phyloP scores from a whole-genome alignment of 805 yeast species.

The Ogataea chonburiensis region DNA sequence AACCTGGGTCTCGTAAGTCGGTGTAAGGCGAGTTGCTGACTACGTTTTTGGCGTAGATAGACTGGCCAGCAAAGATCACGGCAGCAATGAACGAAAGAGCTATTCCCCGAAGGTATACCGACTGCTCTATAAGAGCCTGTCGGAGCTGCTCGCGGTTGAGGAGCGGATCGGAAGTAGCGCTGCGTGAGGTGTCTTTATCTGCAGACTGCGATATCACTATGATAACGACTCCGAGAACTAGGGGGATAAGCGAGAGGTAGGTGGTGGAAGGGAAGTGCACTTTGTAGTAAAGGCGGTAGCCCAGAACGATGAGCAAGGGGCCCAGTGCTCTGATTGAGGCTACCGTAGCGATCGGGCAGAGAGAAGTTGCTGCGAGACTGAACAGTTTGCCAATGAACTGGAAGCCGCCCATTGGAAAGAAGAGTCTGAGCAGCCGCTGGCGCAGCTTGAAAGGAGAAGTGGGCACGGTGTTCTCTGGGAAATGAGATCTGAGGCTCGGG shows the following conservation, averaged over 20 bases:
- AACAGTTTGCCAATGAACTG: conserved; percentile 65
- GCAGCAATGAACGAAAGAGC: conserved; percentile 66
- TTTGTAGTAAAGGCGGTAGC: conserved; percentile 52
- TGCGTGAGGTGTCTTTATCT: conserved; percentile 17
- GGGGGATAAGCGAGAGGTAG: conserved; percentile 50
- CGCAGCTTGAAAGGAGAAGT: conserved; percentile 29
- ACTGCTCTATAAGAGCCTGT: conserved; percentile 8
- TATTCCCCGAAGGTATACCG: conserved; percentile 55
- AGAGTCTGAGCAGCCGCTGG: conserved; percentile 44
- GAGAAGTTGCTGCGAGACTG: conserved; percentile 61
- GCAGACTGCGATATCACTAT: conserved; percentile 39
- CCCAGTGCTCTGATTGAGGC: conserved; percentile 69
- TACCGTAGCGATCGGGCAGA: conserved; percentile 66
- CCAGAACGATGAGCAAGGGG: conserved; percentile 57
- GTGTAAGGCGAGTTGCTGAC: conserved; percentile 42
- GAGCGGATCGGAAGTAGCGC: conserved; percentile 17
- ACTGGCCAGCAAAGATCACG: conserved; percentile 77
- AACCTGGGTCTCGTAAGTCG: conserved; percentile 17
- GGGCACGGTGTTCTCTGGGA: conserved; percentile 60
- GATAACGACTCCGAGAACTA: conserved; percentile 52
- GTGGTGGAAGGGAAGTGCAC: conserved; percentile 50
- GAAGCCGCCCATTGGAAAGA: conserved; percentile 63
- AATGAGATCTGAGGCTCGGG: conserved; percentile 25
- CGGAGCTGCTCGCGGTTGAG: conserved; percentile 11
- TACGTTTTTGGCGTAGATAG: conserved; percentile 81